Evolutionary conservation across 371 early-diverging fungal genomes (phyloP).

Genomic region (Parasitella parasitica): DNA sequence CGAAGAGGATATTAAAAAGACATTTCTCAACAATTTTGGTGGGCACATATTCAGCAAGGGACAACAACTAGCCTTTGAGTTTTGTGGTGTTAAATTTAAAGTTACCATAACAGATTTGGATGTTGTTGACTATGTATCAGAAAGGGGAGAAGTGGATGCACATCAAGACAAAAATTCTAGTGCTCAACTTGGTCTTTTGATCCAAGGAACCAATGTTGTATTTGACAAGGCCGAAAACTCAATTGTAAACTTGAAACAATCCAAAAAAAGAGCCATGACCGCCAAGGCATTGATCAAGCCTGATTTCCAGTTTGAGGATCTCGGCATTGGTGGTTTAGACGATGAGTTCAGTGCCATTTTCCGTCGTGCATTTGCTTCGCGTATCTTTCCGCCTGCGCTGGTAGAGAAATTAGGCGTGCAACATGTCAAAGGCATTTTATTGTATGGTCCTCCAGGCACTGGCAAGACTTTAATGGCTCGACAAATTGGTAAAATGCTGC

Average conservation of each 20-base stretch:
- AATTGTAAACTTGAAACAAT: slow-evolving; percentile 73
- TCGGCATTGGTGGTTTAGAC: slow-evolving; percentile 99
- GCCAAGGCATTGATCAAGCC: slow-evolving; percentile 83
- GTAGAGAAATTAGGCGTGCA: slow-evolving; percentile 97
- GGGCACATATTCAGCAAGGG: slow-evolving; percentile 76
- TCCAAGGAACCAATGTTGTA: slow-evolving; percentile 67
- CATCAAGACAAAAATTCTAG: slow-evolving; percentile 15
- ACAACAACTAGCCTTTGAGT: slow-evolving; percentile 80
- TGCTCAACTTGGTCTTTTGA: slow-evolving; percentile 69
- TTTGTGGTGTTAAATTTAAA: slow-evolving; percentile 72
- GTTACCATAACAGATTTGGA: slow-evolving; percentile 58
- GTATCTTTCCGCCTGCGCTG: slow-evolving; percentile 96
- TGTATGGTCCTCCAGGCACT: slow-evolving; percentile 97
- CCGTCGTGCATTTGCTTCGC: slow-evolving; percentile 99
- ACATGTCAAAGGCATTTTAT: slow-evolving; percentile 87
- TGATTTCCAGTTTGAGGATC: slow-evolving; percentile 97
- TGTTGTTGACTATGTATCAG: slow-evolving; percentile 61
- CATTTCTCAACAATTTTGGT: slow-evolving; percentile 65
- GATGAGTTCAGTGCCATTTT: slow-evolving; percentile 97
- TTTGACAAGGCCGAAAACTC: slow-evolving; percentile 74
- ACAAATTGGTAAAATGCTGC: slow-evolving; percentile 98
- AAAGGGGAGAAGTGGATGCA: slow-evolving; percentile 46
- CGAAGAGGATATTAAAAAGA: slow-evolving; percentile 69
- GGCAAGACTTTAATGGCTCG: slow-evolving; percentile 99
- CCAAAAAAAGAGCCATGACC: slow-evolving; percentile 49